These are phyloP conservation scores for Lachancea kluyveri DNA, from an alignment of 805 yeast genomes.

Conservation along the genomic window DNA sequence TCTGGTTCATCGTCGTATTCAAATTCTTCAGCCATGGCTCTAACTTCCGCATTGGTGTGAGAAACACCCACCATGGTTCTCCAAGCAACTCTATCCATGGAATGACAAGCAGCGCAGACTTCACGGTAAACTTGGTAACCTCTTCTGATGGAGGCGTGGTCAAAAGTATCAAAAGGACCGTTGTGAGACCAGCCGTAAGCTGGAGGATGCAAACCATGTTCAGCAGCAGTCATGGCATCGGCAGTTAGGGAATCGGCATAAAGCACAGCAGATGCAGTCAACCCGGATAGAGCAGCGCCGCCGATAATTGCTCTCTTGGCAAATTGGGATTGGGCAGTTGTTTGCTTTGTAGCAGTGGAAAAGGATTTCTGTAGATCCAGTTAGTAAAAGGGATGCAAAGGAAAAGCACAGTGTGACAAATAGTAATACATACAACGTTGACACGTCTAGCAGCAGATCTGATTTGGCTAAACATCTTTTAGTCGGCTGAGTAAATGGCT, in stretches of 20 bases:
- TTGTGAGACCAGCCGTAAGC: slow-evolving; percentile 89
- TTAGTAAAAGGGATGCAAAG: neutral
- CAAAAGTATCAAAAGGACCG: slow-evolving; percentile 86
- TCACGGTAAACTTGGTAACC: slow-evolving; percentile 98
- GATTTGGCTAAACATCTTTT: slow-evolving; percentile 8
- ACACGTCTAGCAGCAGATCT: slow-evolving; percentile 5
- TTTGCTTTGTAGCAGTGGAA: slow-evolving; percentile 33
- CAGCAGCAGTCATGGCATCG: slow-evolving; percentile 96
- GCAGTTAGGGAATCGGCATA: slow-evolving; percentile 85
- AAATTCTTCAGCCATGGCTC: slow-evolving; percentile 89
- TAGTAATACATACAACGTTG: neutral
- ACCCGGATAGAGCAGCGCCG: slow-evolving; percentile 61
- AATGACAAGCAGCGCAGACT: slow-evolving; percentile 99
- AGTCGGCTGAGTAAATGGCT: no score
- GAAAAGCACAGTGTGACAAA: neutral
- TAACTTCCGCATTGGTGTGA: slow-evolving; percentile 84
- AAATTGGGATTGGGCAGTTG: slow-evolving; percentile 25
- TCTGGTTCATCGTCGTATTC: slow-evolving; percentile 99
- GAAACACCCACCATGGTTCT: slow-evolving; percentile 96
- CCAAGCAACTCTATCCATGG: slow-evolving; percentile 96
- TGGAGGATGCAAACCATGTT: slow-evolving; percentile 97
- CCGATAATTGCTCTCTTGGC: slow-evolving; percentile 50
- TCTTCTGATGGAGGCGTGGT: slow-evolving; percentile 95
- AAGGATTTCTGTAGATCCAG: slow-evolving; percentile 11
- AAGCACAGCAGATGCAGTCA: slow-evolving; percentile 72